Evolutionary conservation across 2,329 filamentous ascomycete genomes (phyloP).

Genomic region (Diaporthe sp.): DNA sequence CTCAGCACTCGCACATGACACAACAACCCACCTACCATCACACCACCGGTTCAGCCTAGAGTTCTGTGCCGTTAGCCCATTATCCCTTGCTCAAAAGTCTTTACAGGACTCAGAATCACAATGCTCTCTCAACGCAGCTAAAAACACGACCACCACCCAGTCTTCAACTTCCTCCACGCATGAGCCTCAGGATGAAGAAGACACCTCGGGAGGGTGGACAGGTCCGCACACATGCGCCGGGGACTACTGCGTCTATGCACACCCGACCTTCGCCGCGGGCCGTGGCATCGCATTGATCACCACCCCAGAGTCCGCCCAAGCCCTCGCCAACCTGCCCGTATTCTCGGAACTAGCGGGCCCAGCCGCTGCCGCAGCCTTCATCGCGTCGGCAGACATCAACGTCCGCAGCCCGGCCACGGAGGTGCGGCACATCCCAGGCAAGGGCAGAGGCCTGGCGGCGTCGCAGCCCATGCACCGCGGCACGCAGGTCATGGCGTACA

Average conservation of each 20-base stretch:
- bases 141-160: neutral
- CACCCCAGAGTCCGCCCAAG: constrained; percentile 39
- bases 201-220: constrained; percentile 38
- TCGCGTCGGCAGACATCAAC: constrained; percentile 25
- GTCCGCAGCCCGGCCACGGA: constrained; percentile 1
- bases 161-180: neutral
- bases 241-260: constrained; percentile 41
- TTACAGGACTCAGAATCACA: neutral
- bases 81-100: constrained; percentile 5
- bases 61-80: constrained; percentile 21
- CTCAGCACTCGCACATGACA: neutral
- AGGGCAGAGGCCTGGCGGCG: constrained; percentile 36
- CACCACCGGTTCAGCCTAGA: neutral
- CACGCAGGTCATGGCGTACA: constrained; percentile 38
- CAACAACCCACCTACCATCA: neutral
- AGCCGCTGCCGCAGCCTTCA: neutral
- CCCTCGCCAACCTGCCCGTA: constrained; percentile 39
- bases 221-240: constrained; percentile 42
- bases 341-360: constrained; percentile 22
- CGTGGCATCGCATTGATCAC: constrained; percentile 42
- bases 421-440: constrained; percentile 29
- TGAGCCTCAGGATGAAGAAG: neutral
- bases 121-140: constrained; percentile 8
- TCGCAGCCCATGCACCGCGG: constrained; percentile 34
- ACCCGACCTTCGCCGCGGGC: constrained; percentile 39